Evolutionary conservation across 345 rosid genomes (phyloP).

Genomic region (Sonneratia caseolaris): DNA sequence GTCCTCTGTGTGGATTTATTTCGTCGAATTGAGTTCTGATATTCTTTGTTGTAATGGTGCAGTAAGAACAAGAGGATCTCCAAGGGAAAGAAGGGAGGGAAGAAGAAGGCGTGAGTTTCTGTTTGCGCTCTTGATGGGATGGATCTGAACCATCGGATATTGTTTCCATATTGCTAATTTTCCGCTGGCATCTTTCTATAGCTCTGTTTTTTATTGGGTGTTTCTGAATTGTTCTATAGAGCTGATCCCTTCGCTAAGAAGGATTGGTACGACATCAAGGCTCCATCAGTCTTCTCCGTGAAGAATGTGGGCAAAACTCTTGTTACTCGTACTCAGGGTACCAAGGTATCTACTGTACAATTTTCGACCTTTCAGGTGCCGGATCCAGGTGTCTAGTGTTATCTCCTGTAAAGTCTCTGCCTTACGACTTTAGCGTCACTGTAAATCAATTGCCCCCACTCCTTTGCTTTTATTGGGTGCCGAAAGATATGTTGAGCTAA

Average conservation of each 20-base stretch:
- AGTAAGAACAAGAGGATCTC: slow-evolving; percentile 49
- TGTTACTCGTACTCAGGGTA: slow-evolving; percentile 47
- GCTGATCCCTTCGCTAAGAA: slow-evolving; percentile 47
- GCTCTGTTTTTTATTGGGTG: not conserved
- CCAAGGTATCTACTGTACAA: slow-evolving; percentile 25
- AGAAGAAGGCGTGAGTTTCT: slow-evolving; percentile 44
- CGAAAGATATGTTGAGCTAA: too few relatives aligned
- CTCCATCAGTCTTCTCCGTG: slow-evolving; percentile 35
- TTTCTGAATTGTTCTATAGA: slow-evolving; percentile 5
- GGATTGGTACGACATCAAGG: slow-evolving; percentile 52
- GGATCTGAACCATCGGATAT: not conserved
- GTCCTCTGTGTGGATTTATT: not conserved
- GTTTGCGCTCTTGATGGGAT: not conserved
- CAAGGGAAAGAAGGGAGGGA: slow-evolving; percentile 49
- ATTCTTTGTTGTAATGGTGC: slow-evolving; percentile 1
- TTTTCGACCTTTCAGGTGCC: too few relatives aligned
- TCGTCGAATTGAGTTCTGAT: not conserved
- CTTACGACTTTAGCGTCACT: too few relatives aligned
- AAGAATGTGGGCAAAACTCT: slow-evolving; percentile 45
- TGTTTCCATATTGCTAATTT: not conserved
- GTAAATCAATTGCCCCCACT: too few relatives aligned
- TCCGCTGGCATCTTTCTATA: not conserved
- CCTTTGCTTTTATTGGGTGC: too few relatives aligned
- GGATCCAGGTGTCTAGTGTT: too few relatives aligned
- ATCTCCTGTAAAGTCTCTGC: too few relatives aligned